Percentiles rank a stretch among this genome's conserved stretches.
phyloP scores from a whole-genome alignment of 2,329 filamentous ascomycete genomes.

The Dactylonectria estremocensis region DNA sequence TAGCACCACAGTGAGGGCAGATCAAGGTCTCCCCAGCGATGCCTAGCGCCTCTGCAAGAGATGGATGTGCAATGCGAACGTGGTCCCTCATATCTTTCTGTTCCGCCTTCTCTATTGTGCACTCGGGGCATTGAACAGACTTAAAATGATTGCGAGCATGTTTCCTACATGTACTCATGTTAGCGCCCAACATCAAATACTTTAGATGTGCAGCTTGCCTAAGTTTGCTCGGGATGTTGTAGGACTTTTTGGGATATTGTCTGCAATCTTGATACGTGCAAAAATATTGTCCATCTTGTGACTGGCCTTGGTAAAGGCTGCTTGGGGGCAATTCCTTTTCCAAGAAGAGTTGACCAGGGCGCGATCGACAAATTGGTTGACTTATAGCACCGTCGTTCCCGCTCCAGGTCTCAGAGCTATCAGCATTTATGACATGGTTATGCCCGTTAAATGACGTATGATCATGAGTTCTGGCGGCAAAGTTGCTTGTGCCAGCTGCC shows the following conservation, averaged over 20 bases:
- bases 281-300: background rate
- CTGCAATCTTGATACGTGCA: background rate
- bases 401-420: background rate
- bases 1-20: background rate
- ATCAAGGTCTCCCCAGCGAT: background rate
- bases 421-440: background rate
- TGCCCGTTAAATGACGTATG: background rate
- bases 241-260: background rate
- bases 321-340: conserved; percentile 3
- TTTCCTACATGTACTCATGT: conserved; percentile 11
- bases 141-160: conserved; percentile 19
- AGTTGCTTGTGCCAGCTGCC: background rate
- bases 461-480: conserved; percentile 4
- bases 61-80: conserved; percentile 5
- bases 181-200: background rate
- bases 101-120: background rate
- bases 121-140: conserved; percentile 7
- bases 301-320: conserved; percentile 5
- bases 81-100: conserved; percentile 19
- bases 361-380: background rate
- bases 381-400: background rate
- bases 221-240: background rate
- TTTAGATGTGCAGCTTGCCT: background rate
- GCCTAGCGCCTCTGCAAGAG: conserved; percentile 1
- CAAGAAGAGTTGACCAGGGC: background rate